A percentile compares a stretch with the other conserved stretches of the same genome.
Conservation (phyloP, 2,329 filamentous ascomycete species). For the Laburnicola sp. region DNA sequence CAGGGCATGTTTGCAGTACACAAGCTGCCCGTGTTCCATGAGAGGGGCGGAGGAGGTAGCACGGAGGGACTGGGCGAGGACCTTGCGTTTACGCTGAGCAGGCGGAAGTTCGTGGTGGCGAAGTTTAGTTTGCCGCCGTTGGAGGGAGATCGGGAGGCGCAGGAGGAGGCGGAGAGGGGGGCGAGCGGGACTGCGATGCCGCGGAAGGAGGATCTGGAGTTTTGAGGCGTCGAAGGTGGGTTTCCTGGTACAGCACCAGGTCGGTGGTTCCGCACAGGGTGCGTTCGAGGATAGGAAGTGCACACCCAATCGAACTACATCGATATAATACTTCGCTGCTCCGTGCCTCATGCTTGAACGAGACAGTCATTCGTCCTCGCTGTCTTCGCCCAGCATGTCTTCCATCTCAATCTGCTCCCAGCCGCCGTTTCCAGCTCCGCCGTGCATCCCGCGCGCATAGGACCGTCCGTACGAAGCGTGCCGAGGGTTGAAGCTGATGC, state of each 20-base stretch:
- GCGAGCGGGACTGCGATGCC: conserved; percentile 57
- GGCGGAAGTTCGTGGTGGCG: conserved; percentile 80
- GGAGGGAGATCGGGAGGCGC: conserved; percentile 70
- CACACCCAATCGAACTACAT: too few species aligned
- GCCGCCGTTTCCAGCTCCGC: conserved; percentile 56
- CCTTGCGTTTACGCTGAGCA: conserved; percentile 85
- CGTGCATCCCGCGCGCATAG: conserved; percentile 59
- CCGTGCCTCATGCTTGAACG: conserved; percentile 1
- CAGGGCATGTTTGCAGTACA: conserved; percentile 87
- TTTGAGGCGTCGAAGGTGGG: conserved; percentile 44
- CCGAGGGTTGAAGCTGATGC: conserved; percentile 49
- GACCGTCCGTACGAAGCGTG: conserved; percentile 57
- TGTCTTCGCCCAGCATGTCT: conserved; percentile 57
- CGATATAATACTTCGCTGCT: conserved; percentile 1
- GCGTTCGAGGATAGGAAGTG: too few species aligned
- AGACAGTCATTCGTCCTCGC: conserved; percentile 27
- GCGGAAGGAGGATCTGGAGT: conserved; percentile 66
- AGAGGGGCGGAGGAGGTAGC: conserved; percentile 79
- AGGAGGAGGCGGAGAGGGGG: conserved; percentile 49
- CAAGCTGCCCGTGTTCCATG: conserved; percentile 80
- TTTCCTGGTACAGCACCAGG: not conserved
- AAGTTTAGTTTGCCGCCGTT: conserved; percentile 88
- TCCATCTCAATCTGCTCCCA: conserved; percentile 67
- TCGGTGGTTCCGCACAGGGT: not conserved
- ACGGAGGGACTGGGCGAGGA: conserved; percentile 72